These are phyloP conservation scores for Hanseniaspora thailandica DNA, from an alignment of 805 yeast genomes.

Conservation along the genomic window DNA sequence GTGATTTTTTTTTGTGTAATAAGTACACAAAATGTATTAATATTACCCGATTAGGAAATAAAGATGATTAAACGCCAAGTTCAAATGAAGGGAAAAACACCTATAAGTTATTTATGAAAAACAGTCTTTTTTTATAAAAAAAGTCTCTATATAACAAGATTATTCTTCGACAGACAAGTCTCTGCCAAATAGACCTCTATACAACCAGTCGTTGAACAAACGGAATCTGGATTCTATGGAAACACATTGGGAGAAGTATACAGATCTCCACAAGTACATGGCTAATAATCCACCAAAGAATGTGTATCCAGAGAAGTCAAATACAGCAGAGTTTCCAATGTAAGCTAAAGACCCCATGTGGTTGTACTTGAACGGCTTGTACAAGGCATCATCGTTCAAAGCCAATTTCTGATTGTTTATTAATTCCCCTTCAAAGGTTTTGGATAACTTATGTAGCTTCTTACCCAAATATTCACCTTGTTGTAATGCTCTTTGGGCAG, in stretches of 20 bases:
- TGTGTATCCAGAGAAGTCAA: constrained; percentile 50
- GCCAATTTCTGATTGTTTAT: constrained; percentile 9
- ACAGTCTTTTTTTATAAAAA: constrained; percentile 11
- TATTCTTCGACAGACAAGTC: constrained; percentile 31
- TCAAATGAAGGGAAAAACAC: too few species aligned
- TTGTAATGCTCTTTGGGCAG: constrained; percentile 64
- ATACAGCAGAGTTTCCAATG: constrained; percentile 59
- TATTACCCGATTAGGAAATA: neutral
- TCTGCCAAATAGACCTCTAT: constrained; percentile 48
- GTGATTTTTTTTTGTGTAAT: neutral
- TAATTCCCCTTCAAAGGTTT: constrained; percentile 25
- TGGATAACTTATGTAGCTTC: constrained; percentile 44
- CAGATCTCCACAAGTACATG: constrained; percentile 65
- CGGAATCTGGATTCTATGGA: constrained; percentile 52
- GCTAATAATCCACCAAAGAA: constrained; percentile 56
- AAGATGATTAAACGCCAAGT: neutral
- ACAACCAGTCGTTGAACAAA: constrained; percentile 57
- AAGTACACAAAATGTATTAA: neutral
- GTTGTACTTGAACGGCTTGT: constrained; percentile 48
- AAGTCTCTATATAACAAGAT: neutral
- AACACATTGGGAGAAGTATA: constrained; percentile 57
- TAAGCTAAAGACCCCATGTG: constrained; percentile 61
- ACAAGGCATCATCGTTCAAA: constrained; percentile 36
- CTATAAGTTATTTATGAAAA: too few species aligned
- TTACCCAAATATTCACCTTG: constrained; percentile 57